Evolutionary conservation across 148 eudicot species (phyloP).

Genomic region (Nepenthes mirabilis): DNA sequence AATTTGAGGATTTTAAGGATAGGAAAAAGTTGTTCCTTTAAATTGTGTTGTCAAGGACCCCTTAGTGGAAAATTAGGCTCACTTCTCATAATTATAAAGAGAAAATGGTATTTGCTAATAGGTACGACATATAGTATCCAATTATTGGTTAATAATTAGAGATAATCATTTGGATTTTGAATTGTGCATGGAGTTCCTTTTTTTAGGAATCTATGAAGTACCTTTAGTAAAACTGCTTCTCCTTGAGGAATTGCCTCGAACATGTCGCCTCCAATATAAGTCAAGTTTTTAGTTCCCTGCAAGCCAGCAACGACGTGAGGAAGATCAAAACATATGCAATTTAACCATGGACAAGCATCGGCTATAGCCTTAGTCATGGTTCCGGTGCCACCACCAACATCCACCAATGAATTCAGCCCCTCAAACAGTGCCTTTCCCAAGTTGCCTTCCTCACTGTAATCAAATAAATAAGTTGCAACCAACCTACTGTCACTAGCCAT

Average conservation of each 20-base stretch:
- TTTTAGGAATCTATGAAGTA: not conserved
- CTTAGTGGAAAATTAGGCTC: no score
- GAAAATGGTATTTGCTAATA: no score
- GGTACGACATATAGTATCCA: no score
- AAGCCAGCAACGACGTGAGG: constrained; percentile 16
- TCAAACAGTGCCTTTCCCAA: constrained; percentile 2
- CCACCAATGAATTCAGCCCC: constrained; percentile 11
- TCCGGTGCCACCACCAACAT: constrained; percentile 17
- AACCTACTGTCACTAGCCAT: constrained; percentile 28
- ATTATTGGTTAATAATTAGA: no score
- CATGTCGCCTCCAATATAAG: constrained; percentile 27
- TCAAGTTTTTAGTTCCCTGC: constrained; percentile 6
- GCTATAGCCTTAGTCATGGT: constrained; percentile 7
- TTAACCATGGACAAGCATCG: constrained; percentile 3
- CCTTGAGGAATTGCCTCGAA: constrained; percentile 25
- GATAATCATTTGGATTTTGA: no score
- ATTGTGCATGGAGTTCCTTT: no score
- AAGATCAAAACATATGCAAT: constrained; percentile 11
- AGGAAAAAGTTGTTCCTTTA: no score
- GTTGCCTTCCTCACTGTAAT: not conserved
- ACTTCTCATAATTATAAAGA: no score
- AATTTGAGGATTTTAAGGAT: no score
- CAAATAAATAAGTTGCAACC: constrained; percentile 6
- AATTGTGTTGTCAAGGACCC: no score
- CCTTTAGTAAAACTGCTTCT: constrained; percentile 28